Evolutionary conservation across 1,284 basidiomycete genomes (phyloP), one percentile per base, ranked within the genome.

Genomic region (Apiotrichum siamense): DNA sequence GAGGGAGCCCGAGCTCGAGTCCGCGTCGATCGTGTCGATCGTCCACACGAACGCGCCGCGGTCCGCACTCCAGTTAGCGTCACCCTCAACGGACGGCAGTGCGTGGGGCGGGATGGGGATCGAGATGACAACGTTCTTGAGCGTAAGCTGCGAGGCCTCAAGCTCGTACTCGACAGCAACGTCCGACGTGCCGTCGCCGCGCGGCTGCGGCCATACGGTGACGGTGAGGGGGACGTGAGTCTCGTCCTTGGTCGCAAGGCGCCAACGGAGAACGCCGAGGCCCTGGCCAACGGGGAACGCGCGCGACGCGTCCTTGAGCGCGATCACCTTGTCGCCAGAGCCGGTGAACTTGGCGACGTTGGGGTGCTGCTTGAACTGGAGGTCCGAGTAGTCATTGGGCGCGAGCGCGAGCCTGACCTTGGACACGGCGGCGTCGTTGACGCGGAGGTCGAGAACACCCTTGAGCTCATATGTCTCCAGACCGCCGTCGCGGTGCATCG

Each of bases 131-230:
- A 94, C 81, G 66, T 96, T 88, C 66, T 87, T 83, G 4, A 97
- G 78, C 0, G 82, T 80, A 50, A 94, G 75, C 53, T 81, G 82
- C 58, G 85, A 82, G 54, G 90, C 86, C 70, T 94, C 90, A 42
- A 97, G 85, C 72, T 97, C 92, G 72, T 96, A 98, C 73, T 97
- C 94, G 63, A 97, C 88, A 70, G 87, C 94, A 50, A 97, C 89
- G 61, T 96, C 91, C 61, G 85, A 88, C 1, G 84, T 85, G 24
- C 90, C 90, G 62, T 91, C 85, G 61, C 89, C 91, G 44, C 87
- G 85, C 2, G 88, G 85, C 26, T 89, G 87, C 5, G 93, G 93
- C 94, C 94, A 97, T 73, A 88, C 93, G 65, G 91, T 97, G 72
- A 97, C 91, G 88, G 87, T 88, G 51, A 98, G 74, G 2, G 94